phyloP scores from a whole-genome alignment of 1,139 yeast genomes.

The Spathaspora sp. region DNA sequence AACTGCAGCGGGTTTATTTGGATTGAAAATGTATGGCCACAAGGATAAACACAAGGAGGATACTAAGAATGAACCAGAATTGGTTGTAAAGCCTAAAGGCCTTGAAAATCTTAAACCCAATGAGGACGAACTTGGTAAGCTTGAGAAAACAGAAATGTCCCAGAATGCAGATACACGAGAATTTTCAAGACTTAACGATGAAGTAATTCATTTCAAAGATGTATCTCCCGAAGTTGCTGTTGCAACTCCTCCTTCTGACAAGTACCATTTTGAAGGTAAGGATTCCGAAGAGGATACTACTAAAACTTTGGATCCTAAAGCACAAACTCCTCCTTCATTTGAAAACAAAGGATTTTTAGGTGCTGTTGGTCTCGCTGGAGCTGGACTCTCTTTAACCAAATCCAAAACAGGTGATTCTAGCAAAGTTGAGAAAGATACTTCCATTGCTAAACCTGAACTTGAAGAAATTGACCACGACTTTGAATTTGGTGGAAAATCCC shows the following conservation, averaged over 20 bases:
- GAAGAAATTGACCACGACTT: not conserved
- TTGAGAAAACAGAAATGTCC: not conserved
- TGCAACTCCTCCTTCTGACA: slow-evolving; percentile 5
- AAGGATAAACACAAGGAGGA: not conserved
- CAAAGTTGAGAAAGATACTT: not conserved
- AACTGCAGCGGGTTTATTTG: slow-evolving; percentile 9
- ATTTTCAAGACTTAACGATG: not conserved
- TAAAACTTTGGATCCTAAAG: slow-evolving; percentile 2
- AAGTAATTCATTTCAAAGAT: not conserved
- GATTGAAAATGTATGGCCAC: not conserved
- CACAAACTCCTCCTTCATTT: slow-evolving; percentile 11
- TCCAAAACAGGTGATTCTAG: not conserved
- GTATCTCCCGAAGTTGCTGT: slow-evolving; percentile 10
- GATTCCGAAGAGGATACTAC: not conserved
- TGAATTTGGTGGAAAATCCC: not conserved
- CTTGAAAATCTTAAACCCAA: not conserved
- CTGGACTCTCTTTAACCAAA: not conserved
- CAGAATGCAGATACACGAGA: not conserved
- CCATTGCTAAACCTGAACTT: not conserved
- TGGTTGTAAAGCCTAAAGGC: not conserved
- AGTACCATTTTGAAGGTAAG: slow-evolving; percentile 5
- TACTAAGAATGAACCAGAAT: not conserved
- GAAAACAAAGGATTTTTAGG: slow-evolving; percentile 7
- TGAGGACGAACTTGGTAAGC: not conserved
- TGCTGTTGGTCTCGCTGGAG: not conserved